Evolutionary conservation across 495 filamentous ascomycete genomes (phyloP), one percentile per base, ranked within the genome.

Genomic region (Penicillium coprophilum): DNA sequence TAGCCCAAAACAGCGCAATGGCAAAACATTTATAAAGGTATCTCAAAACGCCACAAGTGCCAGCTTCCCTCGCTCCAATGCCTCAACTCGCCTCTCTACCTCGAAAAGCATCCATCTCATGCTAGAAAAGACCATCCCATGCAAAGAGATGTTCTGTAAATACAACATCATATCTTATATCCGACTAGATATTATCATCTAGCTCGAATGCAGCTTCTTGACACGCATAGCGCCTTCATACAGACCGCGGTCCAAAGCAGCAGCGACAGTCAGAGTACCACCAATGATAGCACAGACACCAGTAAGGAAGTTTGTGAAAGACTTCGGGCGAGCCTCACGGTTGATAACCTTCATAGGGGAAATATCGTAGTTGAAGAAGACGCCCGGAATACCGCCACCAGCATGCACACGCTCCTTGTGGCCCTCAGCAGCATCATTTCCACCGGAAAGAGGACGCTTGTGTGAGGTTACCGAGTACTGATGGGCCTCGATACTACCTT

Each of bases 341-440:
- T 97, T 99, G 76, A 99, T 88, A 41, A 99, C 95, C 74, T 97
- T 99, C 95, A 99, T 97, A 28, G 94, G 94, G 3, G 94, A 97
- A 74, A 99, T 97, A 69, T 99, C 94, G 65, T 97, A 98, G 59
- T 90, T 94, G 77, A 98, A 97, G 79, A 97, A 98, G 12, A 98
- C 92, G 6, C 95, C 95, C 3, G 94, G 94, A 64, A 98, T 97
- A 51, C 94, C 94, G 49, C 89, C 91, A 57, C 85, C 61, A 1
- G 92, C 89, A 71, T 97, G 95, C 59, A 96, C 71, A 6, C 91
- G 83, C 75, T 96, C 92, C 67, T 90, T 84, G 71, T 99, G 94
- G 9, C 91, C 91, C 69, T 92, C 90, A 21, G 85, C 82, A 2
- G 85, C 76, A 66, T 94, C 94, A 51, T 87, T 82, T 4, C 95